Conservation (phyloP, 208 protist genomes). For the Leishmania lainsoni region DNA sequence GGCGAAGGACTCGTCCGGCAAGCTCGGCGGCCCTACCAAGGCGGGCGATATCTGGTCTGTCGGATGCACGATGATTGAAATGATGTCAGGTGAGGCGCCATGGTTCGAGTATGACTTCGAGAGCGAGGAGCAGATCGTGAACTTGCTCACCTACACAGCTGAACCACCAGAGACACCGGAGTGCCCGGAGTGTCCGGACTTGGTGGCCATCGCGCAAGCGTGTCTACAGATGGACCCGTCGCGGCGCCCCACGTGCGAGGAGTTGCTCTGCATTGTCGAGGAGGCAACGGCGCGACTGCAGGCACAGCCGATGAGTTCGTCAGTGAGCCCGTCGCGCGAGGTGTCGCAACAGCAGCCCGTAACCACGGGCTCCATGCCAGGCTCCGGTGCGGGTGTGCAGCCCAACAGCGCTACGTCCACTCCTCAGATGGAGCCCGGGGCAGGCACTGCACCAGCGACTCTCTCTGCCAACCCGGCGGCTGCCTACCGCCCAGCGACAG, state of each 20-base stretch:
- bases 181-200: slow-evolving; percentile 68
- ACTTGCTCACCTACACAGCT: slow-evolving; percentile 77
- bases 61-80: slow-evolving; percentile 91
- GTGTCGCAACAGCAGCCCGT: slow-evolving; percentile 11
- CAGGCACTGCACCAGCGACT: not conserved
- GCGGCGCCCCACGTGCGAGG: slow-evolving; percentile 71
- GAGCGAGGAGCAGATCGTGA: slow-evolving; percentile 87
- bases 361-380: not conserved
- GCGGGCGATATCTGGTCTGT: slow-evolving; percentile 92
- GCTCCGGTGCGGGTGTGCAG: not conserved
- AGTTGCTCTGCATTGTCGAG: slow-evolving; percentile 67
- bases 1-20: not conserved
- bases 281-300: slow-evolving; percentile 52
- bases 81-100: slow-evolving; percentile 84
- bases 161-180: slow-evolving; percentile 85
- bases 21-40: slow-evolving; percentile 60
- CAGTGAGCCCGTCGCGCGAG: slow-evolving; percentile 35
- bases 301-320: slow-evolving; percentile 31
- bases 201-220: slow-evolving; percentile 55
- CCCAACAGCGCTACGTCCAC: not conserved
- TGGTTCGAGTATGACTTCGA: slow-evolving; percentile 93
- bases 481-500: not conserved
- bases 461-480: not conserved
- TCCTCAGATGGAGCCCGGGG: not conserved
- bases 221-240: slow-evolving; percentile 66